Evolutionary conservation across 2,329 filamentous ascomycete genomes (phyloP).

Genomic region (Elsinoe australis): DNA sequence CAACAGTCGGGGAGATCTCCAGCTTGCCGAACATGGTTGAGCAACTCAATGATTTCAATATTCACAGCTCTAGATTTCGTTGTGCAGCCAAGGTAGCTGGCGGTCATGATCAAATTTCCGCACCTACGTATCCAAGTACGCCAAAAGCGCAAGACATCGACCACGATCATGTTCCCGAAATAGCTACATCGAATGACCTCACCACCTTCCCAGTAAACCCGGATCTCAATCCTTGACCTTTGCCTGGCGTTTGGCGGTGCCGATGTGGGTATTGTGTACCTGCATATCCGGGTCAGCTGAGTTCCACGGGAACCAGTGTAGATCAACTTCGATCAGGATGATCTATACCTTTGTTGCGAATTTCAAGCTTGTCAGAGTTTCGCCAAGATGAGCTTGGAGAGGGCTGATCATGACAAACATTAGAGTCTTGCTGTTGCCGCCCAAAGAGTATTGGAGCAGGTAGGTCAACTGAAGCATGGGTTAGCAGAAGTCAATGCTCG

Average conservation of each 20-base stretch:
- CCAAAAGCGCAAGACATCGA: too few relatives aligned
- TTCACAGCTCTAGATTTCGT: too few relatives aligned
- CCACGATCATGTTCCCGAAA: too few relatives aligned
- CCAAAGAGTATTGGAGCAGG: constrained; percentile 85
- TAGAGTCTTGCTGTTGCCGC: constrained; percentile 86
- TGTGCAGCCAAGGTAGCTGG: too few relatives aligned
- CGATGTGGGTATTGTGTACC: constrained; percentile 86
- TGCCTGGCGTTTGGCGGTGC: constrained; percentile 70
- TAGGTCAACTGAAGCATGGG: constrained; percentile 62
- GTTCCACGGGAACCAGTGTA: neutral
- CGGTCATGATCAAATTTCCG: too few relatives aligned
- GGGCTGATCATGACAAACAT: constrained; percentile 99
- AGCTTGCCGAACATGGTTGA: too few relatives aligned
- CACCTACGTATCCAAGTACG: neutral
- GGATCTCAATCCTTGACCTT: constrained; percentile 44
- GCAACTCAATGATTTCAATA: too few relatives aligned
- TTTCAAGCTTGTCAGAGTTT: constrained; percentile 88
- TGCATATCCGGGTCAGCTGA: constrained; percentile 27
- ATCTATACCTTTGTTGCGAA: constrained; percentile 80
- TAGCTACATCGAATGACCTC: constrained; percentile 48
- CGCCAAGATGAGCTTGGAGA: constrained; percentile 78
- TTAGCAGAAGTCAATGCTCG: too few relatives aligned
- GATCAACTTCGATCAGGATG: neutral
- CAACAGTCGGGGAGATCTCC: too few relatives aligned
- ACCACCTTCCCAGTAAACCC: constrained; percentile 25